Base-by-base conservation (phyloP, 1,284 basidiomycete species). In the Cryptococcus sp. region DNA sequence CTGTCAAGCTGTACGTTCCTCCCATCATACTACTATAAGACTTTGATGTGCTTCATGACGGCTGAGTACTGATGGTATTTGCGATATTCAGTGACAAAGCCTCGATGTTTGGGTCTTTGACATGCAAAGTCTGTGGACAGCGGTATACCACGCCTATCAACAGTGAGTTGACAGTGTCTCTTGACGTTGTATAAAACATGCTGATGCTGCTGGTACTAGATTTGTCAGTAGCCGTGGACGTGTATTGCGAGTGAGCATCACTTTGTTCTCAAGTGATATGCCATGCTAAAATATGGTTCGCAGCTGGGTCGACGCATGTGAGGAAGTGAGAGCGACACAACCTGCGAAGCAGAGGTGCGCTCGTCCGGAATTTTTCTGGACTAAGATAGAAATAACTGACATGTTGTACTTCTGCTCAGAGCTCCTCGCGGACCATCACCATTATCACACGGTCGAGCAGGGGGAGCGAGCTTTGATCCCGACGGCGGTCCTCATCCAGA, bases 261-360 rank as follows among this genome's bases (percentile, higher is more conserved):
- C 44, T 4, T 16, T 17, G 26, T n/a, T 29, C 25, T 29, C 16
- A 38, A 13, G 22, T 40, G 16, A 39, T n/a, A 6, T 50, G 51
- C 55, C 50, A 52, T 10, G 57, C 53, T 40, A 49, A 62, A 23
- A 29, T 4, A 25, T 20, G 55, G 54, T 63, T 20, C 60, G 2
- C 57, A 77, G 75, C 61, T 78, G 76, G 76, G 69, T 77, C 16
- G 76, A 78, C 52, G 75, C 74, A 2, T 76, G 75, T 38, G 76
- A 77, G 59, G 76, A 78, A 54, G 64, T 68, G 3, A 58, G 66
- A 49, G 39, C 59, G 39, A 69, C 72, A 52, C 67, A 70, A 55
- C 67, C 69, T 11, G 59, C 61, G 25, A 71, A 69, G 52, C 64
- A 71, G 54, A 54, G 66, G 69, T 72, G 20, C 46, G 55, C 49